phyloP scores from a whole-genome alignment of 441 rosid species.

The Raphanus hybrid region DNA sequence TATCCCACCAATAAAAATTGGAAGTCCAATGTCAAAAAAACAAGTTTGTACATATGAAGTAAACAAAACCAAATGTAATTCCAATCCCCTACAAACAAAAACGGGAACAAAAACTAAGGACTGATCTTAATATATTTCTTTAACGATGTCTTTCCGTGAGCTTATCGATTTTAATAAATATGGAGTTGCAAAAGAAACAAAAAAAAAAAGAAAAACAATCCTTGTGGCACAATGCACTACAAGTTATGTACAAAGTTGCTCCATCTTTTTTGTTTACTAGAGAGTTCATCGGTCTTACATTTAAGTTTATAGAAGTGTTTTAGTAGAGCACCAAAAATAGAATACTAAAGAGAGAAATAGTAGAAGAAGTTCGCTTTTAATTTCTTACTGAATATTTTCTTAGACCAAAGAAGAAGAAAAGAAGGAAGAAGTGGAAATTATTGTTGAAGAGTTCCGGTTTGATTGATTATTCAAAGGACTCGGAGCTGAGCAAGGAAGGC shows the following conservation, averaged over 20 bases:
- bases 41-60: not conserved
- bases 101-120: not conserved
- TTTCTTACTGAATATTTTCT: constrained; percentile 26
- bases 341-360: constrained; percentile 12
- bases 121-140: not conserved
- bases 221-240: not conserved
- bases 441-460: constrained; percentile 17
- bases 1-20: not conserved
- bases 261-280: constrained; percentile 8
- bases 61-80: not conserved
- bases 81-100: not conserved
- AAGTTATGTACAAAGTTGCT: constrained; percentile 30
- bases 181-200: not conserved
- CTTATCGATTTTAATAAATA: not conserved
- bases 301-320: not conserved
- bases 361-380: not conserved
- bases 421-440: constrained; percentile 12
- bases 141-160: not conserved
- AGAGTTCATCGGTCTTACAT: constrained; percentile 13
- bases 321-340: constrained; percentile 10
- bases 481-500: constrained; percentile 96
- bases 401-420: not conserved
- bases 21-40: not conserved
- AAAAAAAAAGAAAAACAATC: not conserved
- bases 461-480: constrained; percentile 53